Conservation (phyloP, 257 asterid species). For the Leptodermis oblonga region DNA sequence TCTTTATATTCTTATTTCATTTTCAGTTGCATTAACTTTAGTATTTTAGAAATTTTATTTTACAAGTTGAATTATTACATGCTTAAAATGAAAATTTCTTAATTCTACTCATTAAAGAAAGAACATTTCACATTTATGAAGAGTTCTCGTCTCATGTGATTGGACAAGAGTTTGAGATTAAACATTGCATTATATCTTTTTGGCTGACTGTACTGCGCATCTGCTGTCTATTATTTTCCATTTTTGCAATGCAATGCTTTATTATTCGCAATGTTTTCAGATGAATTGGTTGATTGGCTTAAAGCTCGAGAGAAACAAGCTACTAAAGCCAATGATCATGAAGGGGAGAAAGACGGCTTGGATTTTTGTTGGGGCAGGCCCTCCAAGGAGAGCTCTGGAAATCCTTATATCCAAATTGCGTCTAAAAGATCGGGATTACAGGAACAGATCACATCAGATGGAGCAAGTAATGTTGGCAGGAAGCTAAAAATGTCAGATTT, state of each 20-base stretch:
- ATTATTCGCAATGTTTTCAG: not conserved
- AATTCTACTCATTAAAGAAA: no score
- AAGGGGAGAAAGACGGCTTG: not conserved
- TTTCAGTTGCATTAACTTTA: not conserved
- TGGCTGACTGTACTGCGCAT: not conserved
- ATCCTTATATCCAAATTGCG: not conserved
- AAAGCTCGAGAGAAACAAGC: not conserved
- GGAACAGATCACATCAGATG: no score
- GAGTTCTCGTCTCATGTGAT: no score
- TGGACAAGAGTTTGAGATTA: no score
- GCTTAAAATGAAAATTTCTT: no score
- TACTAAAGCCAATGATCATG: not conserved
- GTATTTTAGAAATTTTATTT: no score
- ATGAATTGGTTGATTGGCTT: not conserved
- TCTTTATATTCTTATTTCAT: no score
- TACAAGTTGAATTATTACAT: no score
- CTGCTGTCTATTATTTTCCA: not conserved
- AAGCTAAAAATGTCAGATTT: no score
- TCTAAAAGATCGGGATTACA: not conserved
- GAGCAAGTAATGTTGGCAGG: no score
- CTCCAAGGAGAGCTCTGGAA: not conserved
- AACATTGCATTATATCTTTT: not conserved
- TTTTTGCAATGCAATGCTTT: not conserved
- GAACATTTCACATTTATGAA: no score
- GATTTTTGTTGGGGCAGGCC: not conserved